Percentiles rank a stretch among this genome's conserved stretches.
phyloP scores from a whole-genome alignment of 1,284 basidiomycete genomes.

The Trametes hirsuta region DNA sequence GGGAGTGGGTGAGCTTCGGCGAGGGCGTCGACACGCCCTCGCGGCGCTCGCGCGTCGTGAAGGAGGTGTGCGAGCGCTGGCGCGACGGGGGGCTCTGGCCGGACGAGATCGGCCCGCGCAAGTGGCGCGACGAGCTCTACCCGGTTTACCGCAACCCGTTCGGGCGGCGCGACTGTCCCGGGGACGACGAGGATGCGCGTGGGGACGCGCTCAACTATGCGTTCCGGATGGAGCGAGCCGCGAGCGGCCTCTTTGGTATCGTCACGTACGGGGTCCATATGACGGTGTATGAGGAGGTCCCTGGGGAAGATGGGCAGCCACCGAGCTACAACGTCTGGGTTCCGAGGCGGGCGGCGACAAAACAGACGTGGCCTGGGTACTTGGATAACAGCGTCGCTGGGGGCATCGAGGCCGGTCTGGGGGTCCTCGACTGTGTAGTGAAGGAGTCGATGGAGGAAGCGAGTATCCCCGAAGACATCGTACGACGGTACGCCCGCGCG shows the following conservation, averaged over 20 bases:
- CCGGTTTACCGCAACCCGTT: slow-evolving; percentile 80
- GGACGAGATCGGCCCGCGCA: slow-evolving; percentile 67
- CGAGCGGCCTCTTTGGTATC: slow-evolving; percentile 87
- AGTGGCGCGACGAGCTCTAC: slow-evolving; percentile 88
- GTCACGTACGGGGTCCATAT: slow-evolving; percentile 91
- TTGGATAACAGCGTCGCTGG: slow-evolving; percentile 84
- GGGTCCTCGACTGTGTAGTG: slow-evolving; percentile 76
- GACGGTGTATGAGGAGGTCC: slow-evolving; percentile 61
- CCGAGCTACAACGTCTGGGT: slow-evolving; percentile 69
- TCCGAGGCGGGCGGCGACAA: slow-evolving; percentile 82
- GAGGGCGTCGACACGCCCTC: slow-evolving; percentile 51
- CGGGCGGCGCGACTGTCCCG: slow-evolving; percentile 40
- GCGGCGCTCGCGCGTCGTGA: slow-evolving; percentile 62
- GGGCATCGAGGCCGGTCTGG: slow-evolving; percentile 78
- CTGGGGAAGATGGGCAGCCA: slow-evolving; percentile 48
- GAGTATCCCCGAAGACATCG: slow-evolving; percentile 67
- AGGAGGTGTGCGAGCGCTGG: slow-evolving; percentile 70
- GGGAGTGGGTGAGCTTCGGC: slow-evolving; percentile 53
- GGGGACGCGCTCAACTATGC: slow-evolving; percentile 57
- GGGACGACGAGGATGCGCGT: slow-evolving; percentile 20
- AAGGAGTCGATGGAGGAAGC: slow-evolving; percentile 97
- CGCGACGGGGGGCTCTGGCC: slow-evolving; percentile 62
- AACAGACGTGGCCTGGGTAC: slow-evolving; percentile 84
- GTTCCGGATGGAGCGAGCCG: slow-evolving; percentile 89
- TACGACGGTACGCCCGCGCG: slow-evolving; percentile 58